These are phyloP conservation scores for Sistotremastrum niveocremeum DNA, from an alignment of 768 basidiomycete genomes.

Conservation along the genomic window DNA sequence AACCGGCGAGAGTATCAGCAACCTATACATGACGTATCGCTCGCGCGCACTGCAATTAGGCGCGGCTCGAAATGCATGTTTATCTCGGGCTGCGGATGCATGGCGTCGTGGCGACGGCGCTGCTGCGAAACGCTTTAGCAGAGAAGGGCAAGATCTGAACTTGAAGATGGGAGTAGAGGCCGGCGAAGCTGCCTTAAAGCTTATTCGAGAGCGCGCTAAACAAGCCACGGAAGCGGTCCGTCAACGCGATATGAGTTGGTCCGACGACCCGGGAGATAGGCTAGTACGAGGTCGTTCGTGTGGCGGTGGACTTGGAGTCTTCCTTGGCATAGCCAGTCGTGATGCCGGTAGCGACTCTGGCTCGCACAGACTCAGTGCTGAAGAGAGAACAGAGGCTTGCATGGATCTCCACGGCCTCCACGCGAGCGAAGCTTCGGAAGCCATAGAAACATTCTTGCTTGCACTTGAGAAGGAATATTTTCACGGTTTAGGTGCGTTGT, in stretches of 20 bases:
- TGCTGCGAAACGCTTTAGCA: conserved; percentile 84
- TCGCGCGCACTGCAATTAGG: conserved; percentile 83
- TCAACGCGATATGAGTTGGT: conserved; percentile 56
- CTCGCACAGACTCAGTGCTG: conserved; percentile 38
- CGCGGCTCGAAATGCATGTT: conserved; percentile 84
- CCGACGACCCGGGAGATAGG: conserved; percentile 75
- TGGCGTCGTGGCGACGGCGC: conserved; percentile 95
- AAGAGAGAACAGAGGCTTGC: conserved; percentile 81
- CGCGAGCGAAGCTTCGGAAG: conserved; percentile 83
- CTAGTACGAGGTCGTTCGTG: conserved; percentile 55
- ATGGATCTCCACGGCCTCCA: conserved; percentile 91
- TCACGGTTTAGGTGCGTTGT: conserved; percentile 61
- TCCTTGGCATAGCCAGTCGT: conserved; percentile 69
- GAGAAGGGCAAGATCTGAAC: conserved; percentile 90
- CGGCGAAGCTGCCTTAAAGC: conserved; percentile 65
- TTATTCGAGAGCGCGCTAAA: conserved; percentile 72
- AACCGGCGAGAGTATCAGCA: conserved; percentile 70
- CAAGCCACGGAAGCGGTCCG: conserved; percentile 67
- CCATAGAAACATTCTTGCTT: conserved; percentile 78
- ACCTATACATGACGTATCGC: conserved; percentile 81
- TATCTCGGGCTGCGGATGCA: conserved; percentile 90
- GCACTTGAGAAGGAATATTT: conserved; percentile 80
- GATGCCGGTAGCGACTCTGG: conserved; percentile 35
- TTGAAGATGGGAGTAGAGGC: conserved; percentile 83
- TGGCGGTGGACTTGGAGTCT: conserved; percentile 76